These are phyloP conservation scores for Aspergillus intermedius DNA, from an alignment of 2,329 filamentous ascomycete genomes.

Conservation along the genomic window DNA sequence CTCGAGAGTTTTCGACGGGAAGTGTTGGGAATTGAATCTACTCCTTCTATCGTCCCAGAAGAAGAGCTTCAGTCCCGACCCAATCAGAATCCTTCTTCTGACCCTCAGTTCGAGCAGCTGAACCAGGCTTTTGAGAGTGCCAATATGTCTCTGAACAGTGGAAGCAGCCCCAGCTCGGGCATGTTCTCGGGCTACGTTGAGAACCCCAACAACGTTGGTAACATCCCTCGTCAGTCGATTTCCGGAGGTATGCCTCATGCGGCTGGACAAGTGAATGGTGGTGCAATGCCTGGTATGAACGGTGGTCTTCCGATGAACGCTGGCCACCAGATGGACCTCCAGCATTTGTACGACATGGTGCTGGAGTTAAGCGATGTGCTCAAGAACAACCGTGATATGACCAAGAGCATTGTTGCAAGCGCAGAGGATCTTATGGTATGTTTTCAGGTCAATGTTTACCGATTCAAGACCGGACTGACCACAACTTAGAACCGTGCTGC, in stretches of 20 bases:
- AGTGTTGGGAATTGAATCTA: slow-evolving; percentile 26
- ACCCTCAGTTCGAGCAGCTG: slow-evolving; percentile 28
- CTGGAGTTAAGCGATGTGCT: slow-evolving; percentile 44
- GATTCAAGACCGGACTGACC: slow-evolving; percentile 7
- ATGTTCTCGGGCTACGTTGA: slow-evolving; percentile 30
- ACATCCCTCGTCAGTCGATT: slow-evolving; percentile 29
- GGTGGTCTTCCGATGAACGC: slow-evolving; percentile 39
- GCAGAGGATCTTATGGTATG: slow-evolving; percentile 45
- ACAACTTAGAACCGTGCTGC: slow-evolving; percentile 35
- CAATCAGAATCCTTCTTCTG: slow-evolving; percentile 14
- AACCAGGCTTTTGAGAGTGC: slow-evolving; percentile 30
- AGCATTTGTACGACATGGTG: slow-evolving; percentile 46
- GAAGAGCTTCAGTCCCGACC: slow-evolving; percentile 21
- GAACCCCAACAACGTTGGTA: slow-evolving; percentile 23
- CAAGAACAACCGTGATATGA: slow-evolving; percentile 45
- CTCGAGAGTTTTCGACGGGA: slow-evolving; percentile 34
- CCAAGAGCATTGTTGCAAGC: slow-evolving; percentile 43
- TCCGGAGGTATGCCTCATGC: slow-evolving; percentile 26
- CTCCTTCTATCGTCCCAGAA: slow-evolving; percentile 18
- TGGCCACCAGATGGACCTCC: slow-evolving; percentile 47
- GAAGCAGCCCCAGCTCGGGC: slow-evolving; percentile 19
- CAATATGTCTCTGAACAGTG: slow-evolving; percentile 31
- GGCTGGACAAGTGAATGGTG: slow-evolving; percentile 29
- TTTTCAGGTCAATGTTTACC: neutral
- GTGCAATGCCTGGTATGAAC: slow-evolving; percentile 33